Conservation (phyloP, 2,329 filamentous ascomycete species). For the Corinectria fuckeliana region DNA sequence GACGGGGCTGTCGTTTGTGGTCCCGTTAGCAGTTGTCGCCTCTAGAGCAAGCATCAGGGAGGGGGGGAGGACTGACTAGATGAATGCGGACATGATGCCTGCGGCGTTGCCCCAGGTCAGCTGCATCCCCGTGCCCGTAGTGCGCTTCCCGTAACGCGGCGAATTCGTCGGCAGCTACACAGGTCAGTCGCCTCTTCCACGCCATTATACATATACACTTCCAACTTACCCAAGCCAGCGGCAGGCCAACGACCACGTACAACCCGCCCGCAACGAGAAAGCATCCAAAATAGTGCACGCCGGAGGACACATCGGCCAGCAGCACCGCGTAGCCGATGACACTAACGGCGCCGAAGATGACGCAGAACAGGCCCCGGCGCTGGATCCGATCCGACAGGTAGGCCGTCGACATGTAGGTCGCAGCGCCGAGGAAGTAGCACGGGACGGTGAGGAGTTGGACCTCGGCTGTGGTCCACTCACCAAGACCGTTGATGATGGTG, state of each 20-base stretch:
- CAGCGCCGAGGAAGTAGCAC: slow-evolving; percentile 75
- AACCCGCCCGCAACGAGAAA: slow-evolving; percentile 78
- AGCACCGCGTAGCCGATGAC: slow-evolving; percentile 74
- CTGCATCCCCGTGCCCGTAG: slow-evolving; percentile 74
- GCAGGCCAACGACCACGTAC: slow-evolving; percentile 65
- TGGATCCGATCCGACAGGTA: slow-evolving; percentile 72
- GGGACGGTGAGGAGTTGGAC: slow-evolving; percentile 81
- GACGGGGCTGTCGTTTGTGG: slow-evolving; percentile 46
- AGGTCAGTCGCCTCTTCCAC: neutral
- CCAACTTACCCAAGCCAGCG: slow-evolving; percentile 57
- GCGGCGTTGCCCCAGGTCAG: slow-evolving; percentile 73
- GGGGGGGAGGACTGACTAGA: slow-evolving; percentile 49
- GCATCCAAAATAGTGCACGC: slow-evolving; percentile 76
- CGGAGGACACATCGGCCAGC: slow-evolving; percentile 63
- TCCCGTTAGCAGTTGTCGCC: slow-evolving; percentile 22
- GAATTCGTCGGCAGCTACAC: slow-evolving; percentile 66
- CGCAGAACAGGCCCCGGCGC: slow-evolving; percentile 68
- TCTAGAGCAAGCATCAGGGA: neutral
- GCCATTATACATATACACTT: neutral
- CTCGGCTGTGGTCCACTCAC: slow-evolving; percentile 66
- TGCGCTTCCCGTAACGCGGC: slow-evolving; percentile 78
- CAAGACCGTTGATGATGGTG: slow-evolving; percentile 76
- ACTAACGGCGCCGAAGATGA: slow-evolving; percentile 67
- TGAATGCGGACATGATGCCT: slow-evolving; percentile 77
- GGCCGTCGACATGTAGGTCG: slow-evolving; percentile 71